Evolutionary conservation across 106 monocot species (phyloP).

Genomic region (Cymbidium sinense): DNA sequence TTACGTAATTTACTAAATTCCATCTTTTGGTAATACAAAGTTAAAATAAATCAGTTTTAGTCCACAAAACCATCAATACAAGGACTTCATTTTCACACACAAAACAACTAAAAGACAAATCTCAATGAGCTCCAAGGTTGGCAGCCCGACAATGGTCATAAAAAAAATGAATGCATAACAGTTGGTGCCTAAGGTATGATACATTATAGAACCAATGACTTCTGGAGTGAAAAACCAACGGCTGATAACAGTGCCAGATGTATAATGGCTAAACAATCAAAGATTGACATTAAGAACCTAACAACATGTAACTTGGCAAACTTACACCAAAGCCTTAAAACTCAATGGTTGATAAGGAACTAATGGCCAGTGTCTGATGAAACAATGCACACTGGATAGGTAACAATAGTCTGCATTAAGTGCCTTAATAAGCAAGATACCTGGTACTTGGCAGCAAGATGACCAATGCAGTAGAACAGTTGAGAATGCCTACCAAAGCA

Average conservation of each 20-base stretch:
- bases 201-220: no score
- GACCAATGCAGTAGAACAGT: neutral
- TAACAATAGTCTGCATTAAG: no score
- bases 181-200: neutral
- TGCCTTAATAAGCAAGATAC: neutral
- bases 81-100: neutral
- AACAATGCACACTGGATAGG: no score
- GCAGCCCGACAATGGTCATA: neutral
- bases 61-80: neutral
- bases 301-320: no score
- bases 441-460: neutral
- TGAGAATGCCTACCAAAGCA: neutral
- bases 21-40: neutral
- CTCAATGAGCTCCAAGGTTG: neutral
- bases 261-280: no score
- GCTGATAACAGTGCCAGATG: neutral
- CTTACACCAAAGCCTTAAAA: neutral
- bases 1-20: neutral
- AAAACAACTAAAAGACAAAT: neutral
- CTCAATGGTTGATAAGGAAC: no score
- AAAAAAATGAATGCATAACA: neutral
- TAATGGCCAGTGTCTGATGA: no score
- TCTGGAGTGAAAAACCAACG: neutral
- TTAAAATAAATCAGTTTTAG: neutral
- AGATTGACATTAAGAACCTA: no score